phyloP scores from a whole-genome alignment of 495 filamentous ascomycete genomes.

The Xylaria scruposa region DNA sequence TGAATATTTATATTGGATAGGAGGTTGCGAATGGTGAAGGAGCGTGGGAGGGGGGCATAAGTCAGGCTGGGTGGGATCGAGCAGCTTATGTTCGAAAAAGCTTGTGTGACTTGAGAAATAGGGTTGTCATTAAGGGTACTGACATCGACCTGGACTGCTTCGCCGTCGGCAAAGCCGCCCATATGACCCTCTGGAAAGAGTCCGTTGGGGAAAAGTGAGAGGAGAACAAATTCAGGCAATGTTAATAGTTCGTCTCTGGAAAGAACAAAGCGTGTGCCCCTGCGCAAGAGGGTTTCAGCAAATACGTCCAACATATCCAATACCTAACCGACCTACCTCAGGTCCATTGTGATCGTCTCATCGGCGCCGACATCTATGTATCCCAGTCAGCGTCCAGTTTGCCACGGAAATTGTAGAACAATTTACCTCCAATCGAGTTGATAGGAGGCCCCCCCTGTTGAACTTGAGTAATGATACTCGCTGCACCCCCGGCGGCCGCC shows the following conservation, averaged over 20 bases:
- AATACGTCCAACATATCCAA: conserved; percentile 23
- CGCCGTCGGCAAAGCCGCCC: conserved; percentile 86
- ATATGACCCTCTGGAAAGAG: conserved; percentile 97
- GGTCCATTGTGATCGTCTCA: conserved; percentile 93
- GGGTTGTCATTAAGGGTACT: conserved; percentile 50
- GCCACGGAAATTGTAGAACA: neutral
- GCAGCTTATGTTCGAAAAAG: conserved; percentile 28
- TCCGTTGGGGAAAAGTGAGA: conserved; percentile 98
- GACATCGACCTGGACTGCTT: conserved; percentile 97
- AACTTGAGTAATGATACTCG: conserved; percentile 99
- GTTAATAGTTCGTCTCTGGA: conserved; percentile 95
- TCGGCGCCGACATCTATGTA: conserved; percentile 80
- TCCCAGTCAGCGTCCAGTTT: conserved; percentile 22
- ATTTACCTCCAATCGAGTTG: conserved; percentile 82
- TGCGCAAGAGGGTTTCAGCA: conserved; percentile 50
- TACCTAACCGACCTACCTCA: conserved; percentile 67
- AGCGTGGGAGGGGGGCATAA: conserved; percentile 32
- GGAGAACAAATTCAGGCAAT: conserved; percentile 94
- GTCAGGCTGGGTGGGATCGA: conserved; percentile 35
- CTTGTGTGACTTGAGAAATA: conserved; percentile 31
- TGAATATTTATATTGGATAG: conserved; percentile 58
- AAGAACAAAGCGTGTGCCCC: conserved; percentile 89
- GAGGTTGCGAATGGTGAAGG: conserved; percentile 44
- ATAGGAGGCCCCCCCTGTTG: conserved; percentile 89
- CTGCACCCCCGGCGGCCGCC: conserved; percentile 93